Evolutionary conservation across 176 grass and related monocot genomes (phyloP).

Genomic region (Aegilops sharonensis): DNA sequence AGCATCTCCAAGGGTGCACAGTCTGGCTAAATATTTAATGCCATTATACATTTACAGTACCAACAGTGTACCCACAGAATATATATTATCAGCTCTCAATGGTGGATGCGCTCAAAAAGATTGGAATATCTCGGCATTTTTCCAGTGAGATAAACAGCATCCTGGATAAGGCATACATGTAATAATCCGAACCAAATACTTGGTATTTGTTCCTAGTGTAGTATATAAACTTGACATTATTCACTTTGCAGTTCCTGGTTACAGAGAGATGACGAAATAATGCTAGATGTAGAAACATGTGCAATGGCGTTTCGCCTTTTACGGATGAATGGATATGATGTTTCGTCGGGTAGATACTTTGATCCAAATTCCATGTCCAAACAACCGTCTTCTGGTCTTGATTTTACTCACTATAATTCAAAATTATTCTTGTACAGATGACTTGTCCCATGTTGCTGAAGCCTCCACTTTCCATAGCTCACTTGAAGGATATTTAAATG

Average conservation of each 20-base stretch:
- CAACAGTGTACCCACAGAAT: slow-evolving; percentile 42
- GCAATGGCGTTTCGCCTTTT: slow-evolving; percentile 75
- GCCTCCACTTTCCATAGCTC: slow-evolving; percentile 38
- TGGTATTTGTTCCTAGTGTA: no score
- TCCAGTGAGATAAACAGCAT: no score
- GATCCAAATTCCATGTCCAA: background rate
- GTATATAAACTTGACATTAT: no score
- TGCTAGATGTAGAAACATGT: slow-evolving; percentile 49
- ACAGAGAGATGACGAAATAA: slow-evolving; percentile 57
- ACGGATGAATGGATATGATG: slow-evolving; percentile 63
- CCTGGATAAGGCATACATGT: no score
- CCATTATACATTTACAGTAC: slow-evolving; percentile 32
- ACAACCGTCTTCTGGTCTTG: background rate
- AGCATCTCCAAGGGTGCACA: background rate
- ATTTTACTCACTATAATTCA: background rate
- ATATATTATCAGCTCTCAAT: slow-evolving; percentile 40
- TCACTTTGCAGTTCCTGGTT: slow-evolving; percentile 70
- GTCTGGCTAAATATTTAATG: background rate
- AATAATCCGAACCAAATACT: no score
- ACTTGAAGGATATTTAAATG: slow-evolving; percentile 59
- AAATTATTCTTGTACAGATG: slow-evolving; percentile 34
- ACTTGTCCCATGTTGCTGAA: slow-evolving; percentile 43
- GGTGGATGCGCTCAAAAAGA: no score
- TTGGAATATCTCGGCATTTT: no score
- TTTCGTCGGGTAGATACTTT: background rate